Base-by-base conservation (phyloP, 768 basidiomycete genomes). In the Hypsizygus marmoreus region DNA sequence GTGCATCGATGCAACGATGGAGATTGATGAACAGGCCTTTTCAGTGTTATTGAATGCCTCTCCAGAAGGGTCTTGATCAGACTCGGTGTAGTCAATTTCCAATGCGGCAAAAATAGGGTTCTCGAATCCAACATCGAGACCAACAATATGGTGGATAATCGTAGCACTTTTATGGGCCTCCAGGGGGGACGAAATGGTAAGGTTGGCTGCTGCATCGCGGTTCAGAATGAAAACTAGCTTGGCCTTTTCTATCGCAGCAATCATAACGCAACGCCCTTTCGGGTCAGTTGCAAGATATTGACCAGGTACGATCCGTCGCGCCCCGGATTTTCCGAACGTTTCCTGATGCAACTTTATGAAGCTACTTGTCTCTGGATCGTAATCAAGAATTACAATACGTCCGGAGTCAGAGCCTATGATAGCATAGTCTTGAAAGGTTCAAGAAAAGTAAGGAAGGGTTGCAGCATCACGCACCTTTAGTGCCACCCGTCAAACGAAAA, bases 201-300 rank as follows among this genome's bases (percentile, higher is more conserved):
- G 71, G 68, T 98, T 97, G 50, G 95, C 95, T 11, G 95, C 95
- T 0, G 95, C 84, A 56, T 99, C 97, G 26, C 97, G 80, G 66
- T 99, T 99, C 33, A 98, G 81, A 62, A 99, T 94, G 65, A 98
- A 99, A 8, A 98, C 95, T 23, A 99, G 78, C 68, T 99, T 99
- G 7, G 95, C 79, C 67, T 97, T 98, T 68, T 97, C 94, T 71
- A 92, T 73, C 11, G 95, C 87, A 20, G 88, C 87, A 50, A 98
- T 85, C 92, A 99, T 95, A 48, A 95, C 86, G 55, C 87, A 87
- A 40, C 97, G 81, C 20, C 97, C 97, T 63, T 97, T 98, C 3
- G 97, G 97, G 60, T 99, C 97, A 2, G 85, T 86, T 4, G 95
- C 95, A 23, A 99, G 76, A 63, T 93, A 95, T 65, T 99, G 97